Conservation (phyloP, 768 basidiomycete genomes). For the Lentinula edodes region DNA sequence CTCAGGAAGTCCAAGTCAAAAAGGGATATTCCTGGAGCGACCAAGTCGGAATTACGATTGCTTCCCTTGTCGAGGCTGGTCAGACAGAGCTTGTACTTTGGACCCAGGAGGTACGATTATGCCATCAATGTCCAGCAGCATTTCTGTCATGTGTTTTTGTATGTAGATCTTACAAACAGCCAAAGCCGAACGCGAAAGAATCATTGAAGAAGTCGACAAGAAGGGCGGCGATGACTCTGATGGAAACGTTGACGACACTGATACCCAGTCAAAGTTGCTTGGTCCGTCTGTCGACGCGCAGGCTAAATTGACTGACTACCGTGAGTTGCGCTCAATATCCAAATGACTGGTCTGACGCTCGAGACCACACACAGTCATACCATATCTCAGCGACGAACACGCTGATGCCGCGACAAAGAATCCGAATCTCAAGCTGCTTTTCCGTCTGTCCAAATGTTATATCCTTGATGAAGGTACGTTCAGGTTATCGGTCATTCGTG, state of each 20-base stretch:
- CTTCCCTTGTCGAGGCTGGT: slow-evolving; percentile 62
- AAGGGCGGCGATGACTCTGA: slow-evolving; percentile 24
- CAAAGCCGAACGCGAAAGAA: slow-evolving; percentile 51
- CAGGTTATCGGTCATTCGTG: neutral
- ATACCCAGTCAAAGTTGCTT: slow-evolving; percentile 19
- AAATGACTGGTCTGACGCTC: neutral
- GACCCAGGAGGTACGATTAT: slow-evolving; percentile 68
- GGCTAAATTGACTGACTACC: slow-evolving; percentile 65
- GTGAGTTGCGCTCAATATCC: slow-evolving; percentile 39
- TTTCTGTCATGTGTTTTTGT: neutral
- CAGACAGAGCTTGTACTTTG: slow-evolving; percentile 66
- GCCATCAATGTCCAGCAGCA: neutral
- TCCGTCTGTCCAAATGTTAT: slow-evolving; percentile 72
- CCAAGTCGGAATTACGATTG: slow-evolving; percentile 82
- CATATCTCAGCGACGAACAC: slow-evolving; percentile 67
- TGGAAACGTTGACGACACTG: slow-evolving; percentile 26
- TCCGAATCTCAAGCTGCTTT: slow-evolving; percentile 75
- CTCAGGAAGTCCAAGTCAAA: slow-evolving; percentile 74
- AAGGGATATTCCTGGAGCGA: slow-evolving; percentile 88
- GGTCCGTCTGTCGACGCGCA: slow-evolving; percentile 66
- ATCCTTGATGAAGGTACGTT: slow-evolving; percentile 59
- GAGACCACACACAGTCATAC: slow-evolving; percentile 51
- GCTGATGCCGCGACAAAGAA: slow-evolving; percentile 76
- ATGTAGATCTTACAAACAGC: slow-evolving; percentile 57
- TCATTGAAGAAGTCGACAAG: slow-evolving; percentile 58